Percentiles rank a stretch among this genome's conserved stretches.
phyloP scores from a whole-genome alignment of 495 filamentous ascomycete genomes.

The Xylaria flabelliformis region DNA sequence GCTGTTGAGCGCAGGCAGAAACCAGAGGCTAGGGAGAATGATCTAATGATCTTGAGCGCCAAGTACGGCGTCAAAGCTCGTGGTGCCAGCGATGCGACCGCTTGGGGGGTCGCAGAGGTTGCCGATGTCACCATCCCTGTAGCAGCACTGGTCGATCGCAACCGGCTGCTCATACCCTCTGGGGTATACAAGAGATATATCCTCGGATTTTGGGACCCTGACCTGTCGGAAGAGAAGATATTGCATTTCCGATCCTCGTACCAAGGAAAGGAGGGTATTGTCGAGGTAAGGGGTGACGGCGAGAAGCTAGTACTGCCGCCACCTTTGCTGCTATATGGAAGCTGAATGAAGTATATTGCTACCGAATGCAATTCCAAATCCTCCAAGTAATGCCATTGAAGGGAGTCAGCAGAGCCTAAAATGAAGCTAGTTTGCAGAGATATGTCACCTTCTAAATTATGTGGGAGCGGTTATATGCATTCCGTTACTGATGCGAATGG shows the following conservation, averaged over 20 bases:
- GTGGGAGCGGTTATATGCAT: neutral
- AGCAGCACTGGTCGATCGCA: constrained; percentile 37
- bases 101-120: constrained; percentile 39
- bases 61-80: constrained; percentile 41
- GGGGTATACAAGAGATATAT: neutral
- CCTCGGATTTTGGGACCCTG: neutral
- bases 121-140: constrained; percentile 45
- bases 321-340: neutral
- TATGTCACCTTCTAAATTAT: neutral
- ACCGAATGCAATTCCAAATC: no score
- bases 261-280: neutral
- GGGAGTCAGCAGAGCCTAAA: neutral
- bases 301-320: constrained; percentile 4
- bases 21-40: neutral
- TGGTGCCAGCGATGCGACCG: neutral
- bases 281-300: neutral
- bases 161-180: neutral
- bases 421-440: neutral
- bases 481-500: neutral
- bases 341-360: no score
- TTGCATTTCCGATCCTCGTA: constrained; percentile 1
- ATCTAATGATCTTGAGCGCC: constrained; percentile 31
- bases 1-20: neutral
- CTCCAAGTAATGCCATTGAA: no score
- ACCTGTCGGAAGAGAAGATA: neutral